Percentiles rank a stretch among this genome's conserved stretches.
Conservation (phyloP, 108 stramenopile species). For the Ochromonas danica region DNA sequence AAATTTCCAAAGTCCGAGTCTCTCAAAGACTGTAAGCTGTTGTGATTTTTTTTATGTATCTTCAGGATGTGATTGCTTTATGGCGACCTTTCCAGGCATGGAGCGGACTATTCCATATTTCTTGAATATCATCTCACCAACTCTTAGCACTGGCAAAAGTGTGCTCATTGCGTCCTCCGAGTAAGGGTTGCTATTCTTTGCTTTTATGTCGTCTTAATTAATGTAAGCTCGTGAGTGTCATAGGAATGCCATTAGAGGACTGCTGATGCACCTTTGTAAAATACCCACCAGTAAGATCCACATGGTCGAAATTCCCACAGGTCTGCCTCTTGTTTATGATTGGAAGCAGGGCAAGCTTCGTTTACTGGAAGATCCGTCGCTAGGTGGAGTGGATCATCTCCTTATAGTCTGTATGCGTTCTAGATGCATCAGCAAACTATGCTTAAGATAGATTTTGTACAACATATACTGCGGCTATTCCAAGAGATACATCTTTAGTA, state of each 20-base stretch:
- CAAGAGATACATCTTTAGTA: too few species aligned
- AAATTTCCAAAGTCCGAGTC: slow-evolving; percentile 71
- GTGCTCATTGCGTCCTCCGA: slow-evolving; percentile 31
- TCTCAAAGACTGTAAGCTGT: slow-evolving; percentile 37
- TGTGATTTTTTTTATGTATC: too few species aligned
- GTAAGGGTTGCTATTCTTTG: background rate
- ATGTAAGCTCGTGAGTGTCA: too few species aligned
- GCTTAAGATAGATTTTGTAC: too few species aligned
- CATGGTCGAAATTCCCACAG: slow-evolving; percentile 38
- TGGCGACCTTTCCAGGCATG: slow-evolving; percentile 21
- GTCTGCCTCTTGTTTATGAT: slow-evolving; percentile 42
- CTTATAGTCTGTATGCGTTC: too few species aligned
- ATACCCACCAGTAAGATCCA: slow-evolving; percentile 33
- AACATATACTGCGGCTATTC: too few species aligned
- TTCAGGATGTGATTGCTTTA: background rate
- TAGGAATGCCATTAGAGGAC: slow-evolving; percentile 39
- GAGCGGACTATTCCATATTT: slow-evolving; percentile 37
- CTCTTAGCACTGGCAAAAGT: slow-evolving; percentile 31
- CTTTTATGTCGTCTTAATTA: background rate
- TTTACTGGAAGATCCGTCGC: slow-evolving; percentile 80
- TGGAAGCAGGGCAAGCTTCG: slow-evolving; percentile 68
- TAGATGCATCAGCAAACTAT: too few species aligned
- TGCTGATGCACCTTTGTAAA: slow-evolving; percentile 40
- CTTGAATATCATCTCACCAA: slow-evolving; percentile 34
- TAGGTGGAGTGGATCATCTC: too few species aligned